These are phyloP conservation scores for Isochrysis galbana DNA, from an alignment of 78 protist genomes.

Conservation along the genomic window DNA sequence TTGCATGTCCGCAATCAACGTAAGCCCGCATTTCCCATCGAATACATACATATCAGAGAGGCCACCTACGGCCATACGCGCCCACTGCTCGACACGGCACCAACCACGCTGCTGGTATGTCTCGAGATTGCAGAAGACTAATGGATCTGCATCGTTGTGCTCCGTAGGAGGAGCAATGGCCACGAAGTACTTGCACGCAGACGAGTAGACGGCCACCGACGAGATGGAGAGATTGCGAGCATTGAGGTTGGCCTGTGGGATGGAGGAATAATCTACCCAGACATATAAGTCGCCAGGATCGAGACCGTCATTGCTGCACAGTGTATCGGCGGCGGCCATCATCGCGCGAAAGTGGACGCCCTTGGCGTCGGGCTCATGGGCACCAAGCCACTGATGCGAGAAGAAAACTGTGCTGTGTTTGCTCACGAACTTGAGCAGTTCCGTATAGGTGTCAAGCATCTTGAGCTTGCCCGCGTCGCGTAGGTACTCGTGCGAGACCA, in stretches of 20 bases:
- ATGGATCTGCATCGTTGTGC: neutral
- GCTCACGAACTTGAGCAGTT: neutral
- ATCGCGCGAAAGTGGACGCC: neutral
- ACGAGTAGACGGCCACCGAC: neutral
- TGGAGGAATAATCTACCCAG: neutral
- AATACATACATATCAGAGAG: neutral
- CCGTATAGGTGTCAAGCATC: neutral
- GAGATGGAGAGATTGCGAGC: neutral
- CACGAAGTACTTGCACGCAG: neutral
- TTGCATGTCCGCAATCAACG: neutral
- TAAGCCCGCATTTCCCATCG: neutral
- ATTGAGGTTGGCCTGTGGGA: neutral
- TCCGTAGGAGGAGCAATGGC: neutral
- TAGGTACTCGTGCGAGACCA: neutral
- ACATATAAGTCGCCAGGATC: neutral
- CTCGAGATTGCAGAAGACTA: neutral
- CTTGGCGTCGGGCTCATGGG: neutral
- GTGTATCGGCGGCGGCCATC: neutral
- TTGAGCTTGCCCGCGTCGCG: neutral
- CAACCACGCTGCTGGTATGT: neutral
- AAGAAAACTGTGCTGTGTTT: neutral
- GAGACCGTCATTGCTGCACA: neutral
- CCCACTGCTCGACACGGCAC: constrained; percentile 8
- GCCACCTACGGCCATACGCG: neutral
- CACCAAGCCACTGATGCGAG: neutral